Evolutionary conservation across 768 basidiomycete genomes (phyloP).

Genomic region (Kwoniella dendrophila): DNA sequence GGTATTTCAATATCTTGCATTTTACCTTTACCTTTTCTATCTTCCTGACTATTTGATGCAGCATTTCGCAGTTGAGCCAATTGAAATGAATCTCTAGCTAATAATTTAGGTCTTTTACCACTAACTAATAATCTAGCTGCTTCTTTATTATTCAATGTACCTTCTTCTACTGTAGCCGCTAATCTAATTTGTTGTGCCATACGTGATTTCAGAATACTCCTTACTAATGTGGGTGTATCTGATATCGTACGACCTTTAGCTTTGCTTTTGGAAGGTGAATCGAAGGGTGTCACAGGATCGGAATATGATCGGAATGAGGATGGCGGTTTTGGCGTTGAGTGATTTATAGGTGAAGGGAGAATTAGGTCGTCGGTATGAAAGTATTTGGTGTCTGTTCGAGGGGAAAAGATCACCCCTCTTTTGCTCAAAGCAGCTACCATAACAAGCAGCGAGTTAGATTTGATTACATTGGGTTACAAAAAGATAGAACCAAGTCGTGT

Average conservation of each 20-base stretch:
- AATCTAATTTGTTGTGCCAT: slow-evolving; percentile 38
- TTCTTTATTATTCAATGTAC: slow-evolving; percentile 51
- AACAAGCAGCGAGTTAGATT: not conserved
- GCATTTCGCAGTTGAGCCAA: slow-evolving; percentile 35
- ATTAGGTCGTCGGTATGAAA: slow-evolving; percentile 42
- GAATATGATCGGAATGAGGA: slow-evolving; percentile 37
- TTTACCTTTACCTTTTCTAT: slow-evolving; percentile 23
- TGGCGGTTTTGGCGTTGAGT: slow-evolving; percentile 19
- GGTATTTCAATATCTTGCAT: slow-evolving; percentile 30
- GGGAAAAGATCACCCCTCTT: slow-evolving; percentile 40
- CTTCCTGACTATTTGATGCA: slow-evolving; percentile 15
- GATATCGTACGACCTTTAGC: slow-evolving; percentile 22
- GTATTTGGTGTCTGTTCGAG: slow-evolving; percentile 31
- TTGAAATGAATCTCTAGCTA: slow-evolving; percentile 46
- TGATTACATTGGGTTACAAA: not conserved
- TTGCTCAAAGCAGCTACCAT: slow-evolving; percentile 1
- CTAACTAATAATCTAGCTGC: slow-evolving; percentile 40
- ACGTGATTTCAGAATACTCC: slow-evolving; percentile 37
- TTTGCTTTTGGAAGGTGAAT: slow-evolving; percentile 19
- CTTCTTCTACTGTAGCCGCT: slow-evolving; percentile 49
- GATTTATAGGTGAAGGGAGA: slow-evolving; percentile 23
- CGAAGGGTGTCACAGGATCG: slow-evolving; percentile 21
- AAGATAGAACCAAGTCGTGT: not conserved
- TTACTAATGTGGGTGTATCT: slow-evolving; percentile 13
- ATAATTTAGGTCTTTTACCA: slow-evolving; percentile 40